phyloP scores from a whole-genome alignment of 805 yeast genomes.

The Blastobotrys chiropterorum region DNA sequence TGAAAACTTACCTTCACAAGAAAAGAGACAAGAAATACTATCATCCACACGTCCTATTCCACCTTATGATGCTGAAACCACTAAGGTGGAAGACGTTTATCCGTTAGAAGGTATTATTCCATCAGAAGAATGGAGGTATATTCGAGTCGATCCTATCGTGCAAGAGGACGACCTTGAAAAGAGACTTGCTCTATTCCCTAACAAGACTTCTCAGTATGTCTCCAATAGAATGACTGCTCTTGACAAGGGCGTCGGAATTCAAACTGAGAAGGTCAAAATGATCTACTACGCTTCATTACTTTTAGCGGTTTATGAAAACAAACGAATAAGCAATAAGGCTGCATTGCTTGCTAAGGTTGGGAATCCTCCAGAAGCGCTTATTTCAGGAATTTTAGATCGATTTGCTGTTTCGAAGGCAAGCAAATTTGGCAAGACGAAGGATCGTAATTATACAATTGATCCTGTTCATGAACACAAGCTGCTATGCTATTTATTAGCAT shows the following conservation, averaged over 20 bases:
- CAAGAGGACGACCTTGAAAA: constrained; percentile 43
- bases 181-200: constrained; percentile 58
- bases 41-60: constrained; percentile 81
- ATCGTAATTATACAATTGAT: constrained; percentile 71
- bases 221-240: constrained; percentile 35
- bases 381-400: constrained; percentile 64
- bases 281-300: constrained; percentile 76
- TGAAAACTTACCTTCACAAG: constrained; percentile 63
- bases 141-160: constrained; percentile 58
- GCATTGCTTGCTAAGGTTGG: constrained; percentile 50
- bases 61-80: constrained; percentile 66
- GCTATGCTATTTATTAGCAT: constrained; percentile 67
- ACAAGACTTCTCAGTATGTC: constrained; percentile 49
- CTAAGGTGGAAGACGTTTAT: constrained; percentile 74
- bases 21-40: constrained; percentile 50
- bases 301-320: constrained; percentile 70
- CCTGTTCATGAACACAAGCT: constrained; percentile 85
- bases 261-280: constrained; percentile 55
- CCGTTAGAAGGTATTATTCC: constrained; percentile 69
- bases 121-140: constrained; percentile 50
- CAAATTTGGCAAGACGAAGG: constrained; percentile 66
- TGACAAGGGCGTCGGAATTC: constrained; percentile 30
- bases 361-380: constrained; percentile 65
- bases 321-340: constrained; percentile 56
- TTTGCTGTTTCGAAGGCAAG: constrained; percentile 60